Base-by-base conservation (phyloP, 768 basidiomycete genomes). In the Mycena metata region DNA sequence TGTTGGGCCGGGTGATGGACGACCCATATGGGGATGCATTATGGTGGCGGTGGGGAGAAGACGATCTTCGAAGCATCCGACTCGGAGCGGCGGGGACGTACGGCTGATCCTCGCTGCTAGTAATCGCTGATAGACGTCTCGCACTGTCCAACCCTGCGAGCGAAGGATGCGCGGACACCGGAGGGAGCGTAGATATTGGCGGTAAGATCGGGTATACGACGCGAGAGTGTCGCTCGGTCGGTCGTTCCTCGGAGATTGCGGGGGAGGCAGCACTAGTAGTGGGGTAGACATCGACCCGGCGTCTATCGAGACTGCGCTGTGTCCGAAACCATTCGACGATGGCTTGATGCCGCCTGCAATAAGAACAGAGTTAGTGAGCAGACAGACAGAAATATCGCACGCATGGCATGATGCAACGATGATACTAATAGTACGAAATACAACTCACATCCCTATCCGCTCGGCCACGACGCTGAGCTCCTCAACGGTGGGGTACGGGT, bases 291-390 rank as follows among this genome's bases (percentile, higher is more conserved):
- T 90, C 89, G 71, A 83, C 87, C 72, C 85, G 86, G 80, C 91
- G 91, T 82, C 90, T 91, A 36, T 91, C 88, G 70, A 90, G 85
- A 77, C 89, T 92, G 73, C 91, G 91, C 75, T 94, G 92, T 74
- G 93, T 93, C 83, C 94, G 92, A 77, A 94, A 94, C 93, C 93
- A 94, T 76, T 94, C 93, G 2, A 90, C 93, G 64, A 94, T 89
- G 64, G 89, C 91, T 79, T 92, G 89, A 79, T 91, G 86, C 70
- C 88, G 90, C 91, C 93, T 94, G 73, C 63, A 68, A 11, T 39
- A 78, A 69, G 63, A 71, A 57, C 8, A 69, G 74, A 10, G 75
- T 77, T 73, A 77, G 74, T 76, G 69, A 60, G 24, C n/a, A 66
- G 75, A 11, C 39, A 39, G 15, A 12, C 6, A 75, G 72, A 64